Base-by-base conservation (phyloP, 345 rosid species). In the Hirschfeldia incana region DNA sequence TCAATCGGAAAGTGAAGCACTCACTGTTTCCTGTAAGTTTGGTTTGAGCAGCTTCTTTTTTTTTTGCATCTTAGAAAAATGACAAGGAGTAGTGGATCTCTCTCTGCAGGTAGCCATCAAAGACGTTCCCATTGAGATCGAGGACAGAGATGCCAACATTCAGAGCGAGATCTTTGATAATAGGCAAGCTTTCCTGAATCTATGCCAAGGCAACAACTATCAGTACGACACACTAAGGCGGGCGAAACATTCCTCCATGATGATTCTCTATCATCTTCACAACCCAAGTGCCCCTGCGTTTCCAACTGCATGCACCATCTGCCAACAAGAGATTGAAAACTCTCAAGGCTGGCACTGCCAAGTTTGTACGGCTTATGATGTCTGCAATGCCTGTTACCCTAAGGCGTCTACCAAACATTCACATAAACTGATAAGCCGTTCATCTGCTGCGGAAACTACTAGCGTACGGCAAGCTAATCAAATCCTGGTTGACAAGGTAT, bases 241-340 rank as follows among this genome's bases (percentile, higher is more conserved):
- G 75, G 98, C 98, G 8, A 94, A 94, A 63, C 98, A 92, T 82
- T 94, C 98, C 17, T 92, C 98, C 5, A 94, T 94, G 97, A 94
- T 94, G 98, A 89, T 94, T 59, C 97, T 94, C 58, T 94, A 94
- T 87, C 97, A 94, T 85, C 97, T 94, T 61, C 98, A 94, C 71
- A 92, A 91, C 84, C 98, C 98, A 72, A 89, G 90, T 30, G 98
- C 92, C 27, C 97, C 94, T 76, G 94, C 97, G n/a, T 92, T 92
- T 81, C 92, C 88, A n/a, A 89, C 89, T 0, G 86, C 89, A 26
- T 94, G 98, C 87, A 84, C 86, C 46, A 55, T 86, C 73, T 94
- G 98, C 74, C 86, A 84, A 72, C 91, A 89, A 78, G 97, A 89
- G 82, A 84, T 94, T 72, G 94, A 94, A 86, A 87, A 87, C 3